A percentile compares a stretch with the other conserved stretches of the same genome.
phyloP scores from a whole-genome alignment of 306 rosid species.

The Sindora glabra region DNA sequence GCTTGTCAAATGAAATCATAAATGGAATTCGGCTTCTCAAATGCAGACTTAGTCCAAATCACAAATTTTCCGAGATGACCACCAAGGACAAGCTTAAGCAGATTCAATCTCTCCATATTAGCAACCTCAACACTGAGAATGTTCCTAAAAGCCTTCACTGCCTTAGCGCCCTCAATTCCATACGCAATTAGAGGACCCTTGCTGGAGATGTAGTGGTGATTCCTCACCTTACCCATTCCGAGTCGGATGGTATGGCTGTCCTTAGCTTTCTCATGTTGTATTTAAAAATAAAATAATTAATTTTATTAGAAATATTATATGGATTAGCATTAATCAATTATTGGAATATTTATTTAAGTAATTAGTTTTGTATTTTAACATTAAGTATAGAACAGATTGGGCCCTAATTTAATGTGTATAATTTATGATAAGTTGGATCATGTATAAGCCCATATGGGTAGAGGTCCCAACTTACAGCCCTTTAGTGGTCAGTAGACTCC shows the following conservation, averaged over 20 bases:
- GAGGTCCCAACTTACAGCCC: too few relatives aligned
- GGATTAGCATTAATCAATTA: too few relatives aligned
- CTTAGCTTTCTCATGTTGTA: conserved; percentile 78
- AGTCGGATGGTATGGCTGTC: conserved; percentile 65
- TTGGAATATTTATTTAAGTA: too few relatives aligned
- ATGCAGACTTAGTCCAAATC: conserved; percentile 78
- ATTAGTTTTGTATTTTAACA: too few relatives aligned
- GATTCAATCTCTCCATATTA: conserved; percentile 67
- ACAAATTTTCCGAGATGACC: conserved; percentile 84
- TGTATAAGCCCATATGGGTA: too few relatives aligned
- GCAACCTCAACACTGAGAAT: conserved; percentile 65
- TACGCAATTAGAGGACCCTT: conserved; percentile 71
- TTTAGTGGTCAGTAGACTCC: too few relatives aligned
- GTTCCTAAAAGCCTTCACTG: conserved; percentile 74
- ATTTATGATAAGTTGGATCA: too few relatives aligned
- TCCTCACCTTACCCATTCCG: conserved; percentile 79
- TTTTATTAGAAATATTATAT: too few relatives aligned
- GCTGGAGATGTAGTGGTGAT: conserved; percentile 63
- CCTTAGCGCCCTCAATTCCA: conserved; percentile 70
- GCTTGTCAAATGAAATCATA: conserved; percentile 73
- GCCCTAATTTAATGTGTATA: too few relatives aligned
- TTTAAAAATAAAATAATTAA: too few relatives aligned
- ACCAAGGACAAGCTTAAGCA: conserved; percentile 72
- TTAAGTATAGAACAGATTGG: too few relatives aligned
- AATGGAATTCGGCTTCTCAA: conserved; percentile 80